Percentiles rank a stretch among this genome's conserved stretches.
Conservation (phyloP, 176 grass and related monocot genomes). For the Paspalum notatum region DNA sequence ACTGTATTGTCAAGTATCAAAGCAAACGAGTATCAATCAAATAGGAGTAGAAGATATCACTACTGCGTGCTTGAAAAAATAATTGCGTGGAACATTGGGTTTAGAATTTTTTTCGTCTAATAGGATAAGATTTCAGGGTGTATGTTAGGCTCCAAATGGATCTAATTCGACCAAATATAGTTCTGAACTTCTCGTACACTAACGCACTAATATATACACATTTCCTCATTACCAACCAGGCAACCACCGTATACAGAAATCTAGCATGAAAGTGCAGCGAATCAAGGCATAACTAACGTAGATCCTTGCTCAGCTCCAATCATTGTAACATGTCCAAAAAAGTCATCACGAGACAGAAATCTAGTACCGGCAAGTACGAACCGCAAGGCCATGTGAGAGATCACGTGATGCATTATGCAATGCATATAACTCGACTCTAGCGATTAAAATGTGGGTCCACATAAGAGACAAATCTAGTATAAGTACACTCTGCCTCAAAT, state of each 20-base stretch:
- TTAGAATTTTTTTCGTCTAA: not conserved
- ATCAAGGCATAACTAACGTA: conserved; percentile 1
- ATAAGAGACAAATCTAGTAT: not conserved
- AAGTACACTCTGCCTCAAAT: no score
- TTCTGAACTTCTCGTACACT: no score
- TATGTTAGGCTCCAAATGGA: not conserved
- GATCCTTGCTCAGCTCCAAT: conserved; percentile 23
- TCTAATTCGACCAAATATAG: not conserved
- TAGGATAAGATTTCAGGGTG: not conserved
- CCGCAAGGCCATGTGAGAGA: not conserved
- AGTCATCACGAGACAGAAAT: conserved; percentile 1
- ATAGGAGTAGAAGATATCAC: no score
- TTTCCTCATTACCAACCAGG: no score
- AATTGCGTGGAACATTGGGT: no score
- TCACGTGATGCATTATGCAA: not conserved
- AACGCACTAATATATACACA: no score
- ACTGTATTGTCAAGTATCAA: no score
- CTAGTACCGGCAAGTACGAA: not conserved
- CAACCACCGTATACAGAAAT: no score
- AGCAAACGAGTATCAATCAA: no score
- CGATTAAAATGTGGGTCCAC: not conserved
- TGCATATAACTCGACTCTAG: not conserved
- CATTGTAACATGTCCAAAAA: conserved; percentile 10
- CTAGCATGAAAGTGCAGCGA: not conserved
- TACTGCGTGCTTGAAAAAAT: no score